Evolutionary conservation across 2,329 filamentous ascomycete species (phyloP), one percentile per base, ranked within the genome.

Genomic region (Ceratocystis smalleyi): DNA sequence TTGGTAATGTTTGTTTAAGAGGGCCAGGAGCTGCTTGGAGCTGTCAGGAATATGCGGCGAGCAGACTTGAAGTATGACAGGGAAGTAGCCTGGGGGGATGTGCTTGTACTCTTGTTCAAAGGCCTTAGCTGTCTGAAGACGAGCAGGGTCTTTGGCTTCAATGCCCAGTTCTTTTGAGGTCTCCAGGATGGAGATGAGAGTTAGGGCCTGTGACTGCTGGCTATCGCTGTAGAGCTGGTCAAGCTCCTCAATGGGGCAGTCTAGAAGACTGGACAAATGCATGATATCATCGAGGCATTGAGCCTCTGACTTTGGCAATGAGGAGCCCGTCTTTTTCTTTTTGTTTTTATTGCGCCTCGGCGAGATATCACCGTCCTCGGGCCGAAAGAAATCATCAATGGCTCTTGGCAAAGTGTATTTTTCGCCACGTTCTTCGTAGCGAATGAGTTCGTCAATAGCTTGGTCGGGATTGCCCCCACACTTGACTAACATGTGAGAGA

Each of bases 381-480:
- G 79, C 47, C 83, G 79, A 24, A 83, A 84, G 71, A 96, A 96
- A 0, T 83, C 90, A 65, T 96, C 90, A n/a, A 96, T 78, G 0
- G 91, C 89, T 71, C 88, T 92, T 1, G 79, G 76, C 1, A 81
- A 77, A 17, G 62, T 40, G 35, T 60, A 66, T 5, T 40, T 45
- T 27, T 47, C 49, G 10, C 59, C 57, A 19, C 49, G 43, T n/a
- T 86, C 90, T 22, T 88, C 83, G 15, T 89, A 79, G 68, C 88
- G 95, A 40, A 96, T 79, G 12, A 97, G 77, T 66, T 90, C 84
- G 69, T 96, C 90, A 67, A 95, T 84, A 1, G 89, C 83, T 15
- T 79, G 30, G 10, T 60, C n/a, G 17, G 35, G 5, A 43, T 61
- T 54, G 17, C 63, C 59, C 22, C 51, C 47, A 30, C 59, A 45